Evolutionary conservation across 139 green algal species (phyloP).

Genomic region (Micractinium conductrix): DNA sequence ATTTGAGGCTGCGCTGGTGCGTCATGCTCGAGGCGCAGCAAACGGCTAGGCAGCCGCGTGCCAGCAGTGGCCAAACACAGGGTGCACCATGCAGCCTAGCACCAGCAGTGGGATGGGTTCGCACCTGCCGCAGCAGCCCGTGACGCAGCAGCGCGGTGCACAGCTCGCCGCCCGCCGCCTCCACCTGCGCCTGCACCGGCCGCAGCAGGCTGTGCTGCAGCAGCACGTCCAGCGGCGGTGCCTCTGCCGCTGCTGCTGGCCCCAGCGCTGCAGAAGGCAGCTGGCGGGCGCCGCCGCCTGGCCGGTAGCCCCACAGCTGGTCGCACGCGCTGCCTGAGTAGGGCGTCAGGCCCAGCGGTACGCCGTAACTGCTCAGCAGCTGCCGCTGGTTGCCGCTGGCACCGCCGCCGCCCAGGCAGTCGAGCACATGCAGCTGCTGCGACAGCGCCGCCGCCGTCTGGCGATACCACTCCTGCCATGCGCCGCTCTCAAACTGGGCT

Average conservation of each 20-base stretch:
- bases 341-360: slow-evolving; percentile 1
- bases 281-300: background rate
- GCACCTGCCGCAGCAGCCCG: slow-evolving; percentile 35
- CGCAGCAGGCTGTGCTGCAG: slow-evolving; percentile 41
- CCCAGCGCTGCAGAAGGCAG: background rate
- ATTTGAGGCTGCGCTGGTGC: no score
- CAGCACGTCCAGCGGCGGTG: slow-evolving; percentile 29
- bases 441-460: background rate
- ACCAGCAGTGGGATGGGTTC: no score
- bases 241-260: background rate
- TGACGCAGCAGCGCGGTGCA: slow-evolving; percentile 20
- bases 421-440: background rate
- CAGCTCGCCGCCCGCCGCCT: background rate
- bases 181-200: slow-evolving; percentile 36
- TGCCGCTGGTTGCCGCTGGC: background rate
- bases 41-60: no score
- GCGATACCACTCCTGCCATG: slow-evolving; percentile 15
- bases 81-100: no score
- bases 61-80: no score
- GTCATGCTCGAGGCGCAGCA: no score
- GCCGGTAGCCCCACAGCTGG: background rate
- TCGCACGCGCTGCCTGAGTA: background rate
- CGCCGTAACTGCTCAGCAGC: slow-evolving; percentile 9
- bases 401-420: background rate
- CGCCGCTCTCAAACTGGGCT: slow-evolving; percentile 5